phyloP scores from a whole-genome alignment of 768 basidiomycete genomes.

The Rhizopogon vulgaris region DNA sequence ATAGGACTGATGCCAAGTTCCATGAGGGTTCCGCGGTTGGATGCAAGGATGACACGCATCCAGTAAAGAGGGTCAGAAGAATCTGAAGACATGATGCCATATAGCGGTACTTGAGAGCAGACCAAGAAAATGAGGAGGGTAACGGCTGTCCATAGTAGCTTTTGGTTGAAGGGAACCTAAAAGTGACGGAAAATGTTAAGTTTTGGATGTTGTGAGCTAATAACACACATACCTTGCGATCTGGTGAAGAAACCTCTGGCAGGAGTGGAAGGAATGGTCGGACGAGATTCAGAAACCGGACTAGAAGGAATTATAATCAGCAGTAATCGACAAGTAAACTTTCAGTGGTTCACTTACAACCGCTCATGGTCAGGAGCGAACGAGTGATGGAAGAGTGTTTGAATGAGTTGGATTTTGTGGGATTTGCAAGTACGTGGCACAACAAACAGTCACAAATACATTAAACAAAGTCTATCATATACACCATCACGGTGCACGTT shows the following conservation, averaged over 20 bases:
- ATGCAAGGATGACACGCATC: conserved; percentile 99
- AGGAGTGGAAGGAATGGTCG: conserved; percentile 95
- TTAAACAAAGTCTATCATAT: not conserved
- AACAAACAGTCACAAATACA: not conserved
- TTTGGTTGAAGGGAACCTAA: conserved; percentile 97
- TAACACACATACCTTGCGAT: conserved; percentile 71
- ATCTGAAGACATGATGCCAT: conserved; percentile 99
- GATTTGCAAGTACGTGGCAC: conserved; percentile 4
- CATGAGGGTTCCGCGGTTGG: conserved; percentile 98
- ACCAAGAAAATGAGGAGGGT: conserved; percentile 99
- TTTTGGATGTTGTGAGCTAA: not conserved
- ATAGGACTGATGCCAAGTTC: conserved; percentile 98
- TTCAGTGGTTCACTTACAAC: conserved; percentile 46
- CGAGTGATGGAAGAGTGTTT: conserved; percentile 14
- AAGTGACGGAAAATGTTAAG: conserved; percentile 3
- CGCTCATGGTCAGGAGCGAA: conserved; percentile 57
- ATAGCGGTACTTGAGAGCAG: conserved; percentile 97
- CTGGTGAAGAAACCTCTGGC: conserved; percentile 96
- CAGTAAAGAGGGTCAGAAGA: conserved; percentile 98
- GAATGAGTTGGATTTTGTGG: conserved; percentile 3
- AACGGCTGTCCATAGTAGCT: conserved; percentile 97
- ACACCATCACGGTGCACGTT: not conserved
- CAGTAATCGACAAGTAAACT: not conserved
- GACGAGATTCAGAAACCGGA: conserved; percentile 96
- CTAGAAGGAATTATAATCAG: conserved; percentile 33